phyloP scores from a whole-genome alignment of 352 stramenopile genomes.

The Pythium volutum region DNA sequence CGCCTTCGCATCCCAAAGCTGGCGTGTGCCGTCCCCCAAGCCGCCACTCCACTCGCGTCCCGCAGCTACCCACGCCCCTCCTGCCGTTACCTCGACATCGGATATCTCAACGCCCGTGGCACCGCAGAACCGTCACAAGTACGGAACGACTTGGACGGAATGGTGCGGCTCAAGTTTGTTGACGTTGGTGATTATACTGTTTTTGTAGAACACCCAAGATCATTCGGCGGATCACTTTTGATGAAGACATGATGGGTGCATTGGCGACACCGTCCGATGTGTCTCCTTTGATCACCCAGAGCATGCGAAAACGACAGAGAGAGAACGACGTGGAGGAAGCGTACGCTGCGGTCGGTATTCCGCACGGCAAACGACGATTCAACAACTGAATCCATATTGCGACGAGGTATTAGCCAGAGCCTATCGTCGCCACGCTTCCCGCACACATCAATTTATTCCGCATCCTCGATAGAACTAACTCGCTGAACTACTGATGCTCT shows the following conservation, averaged over 20 bases:
- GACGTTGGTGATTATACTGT: neutral
- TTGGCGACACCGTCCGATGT: conserved; percentile 23
- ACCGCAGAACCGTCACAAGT: conserved; percentile 12
- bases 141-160: neutral
- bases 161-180: too few relatives aligned
- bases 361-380: conserved; percentile 16
- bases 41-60: conserved; percentile 13
- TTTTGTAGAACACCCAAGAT: conserved; percentile 32
- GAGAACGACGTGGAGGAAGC: conserved; percentile 28
- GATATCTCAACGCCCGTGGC: conserved; percentile 11
- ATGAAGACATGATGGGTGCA: conserved; percentile 42
- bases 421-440: neutral
- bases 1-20: neutral
- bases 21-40: conserved; percentile 16
- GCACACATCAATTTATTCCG: conserved; percentile 5
- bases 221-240: conserved; percentile 38
- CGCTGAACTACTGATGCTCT: conserved; percentile 50
- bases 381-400: neutral
- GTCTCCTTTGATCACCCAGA: conserved; percentile 17
- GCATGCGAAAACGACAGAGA: conserved; percentile 31
- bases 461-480: neutral
- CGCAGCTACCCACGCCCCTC: neutral
- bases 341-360: conserved; percentile 15
- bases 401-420: neutral
- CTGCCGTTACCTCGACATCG: neutral